These are phyloP conservation scores for Theobroma grandiflorum DNA, from an alignment of 441 rosid genomes.

Conservation along the genomic window DNA sequence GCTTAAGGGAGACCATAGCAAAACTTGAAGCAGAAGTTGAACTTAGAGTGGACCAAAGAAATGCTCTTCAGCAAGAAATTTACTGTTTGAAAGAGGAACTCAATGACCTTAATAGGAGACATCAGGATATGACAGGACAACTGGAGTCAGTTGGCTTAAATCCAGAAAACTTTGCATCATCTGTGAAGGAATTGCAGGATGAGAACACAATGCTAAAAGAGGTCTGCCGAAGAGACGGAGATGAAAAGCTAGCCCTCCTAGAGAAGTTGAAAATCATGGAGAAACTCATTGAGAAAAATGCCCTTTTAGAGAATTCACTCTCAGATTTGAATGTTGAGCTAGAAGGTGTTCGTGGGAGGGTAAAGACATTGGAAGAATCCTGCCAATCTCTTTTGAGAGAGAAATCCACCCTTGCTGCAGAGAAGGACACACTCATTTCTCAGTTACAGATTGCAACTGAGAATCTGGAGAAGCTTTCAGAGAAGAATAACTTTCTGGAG, in stretches of 20 bases:
- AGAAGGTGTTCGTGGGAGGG: conserved; percentile 69
- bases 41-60: conserved; percentile 83
- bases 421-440: conserved; percentile 63
- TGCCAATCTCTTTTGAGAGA: conserved; percentile 61
- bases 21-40: conserved; percentile 92
- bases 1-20: conserved; percentile 66
- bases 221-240: conserved; percentile 51
- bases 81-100: conserved; percentile 93
- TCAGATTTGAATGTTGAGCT: conserved; percentile 85
- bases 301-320: conserved; percentile 80
- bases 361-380: conserved; percentile 69
- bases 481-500: conserved; percentile 70
- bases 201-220: conserved; percentile 69
- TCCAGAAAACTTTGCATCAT: conserved; percentile 64
- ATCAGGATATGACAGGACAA: conserved; percentile 68
- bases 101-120: conserved; percentile 68
- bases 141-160: conserved; percentile 72
- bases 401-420: conserved; percentile 69
- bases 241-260: conserved; percentile 63
- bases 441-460: conserved; percentile 62
- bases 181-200: conserved; percentile 70
- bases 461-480: conserved; percentile 67
- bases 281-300: conserved; percentile 75
- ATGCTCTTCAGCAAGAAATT: conserved; percentile 96
- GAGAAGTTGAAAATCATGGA: conserved; percentile 78